Evolutionary conservation across 495 filamentous ascomycete genomes (phyloP), one percentile per base, ranked within the genome.

Genomic region (Penicillium canescens): DNA sequence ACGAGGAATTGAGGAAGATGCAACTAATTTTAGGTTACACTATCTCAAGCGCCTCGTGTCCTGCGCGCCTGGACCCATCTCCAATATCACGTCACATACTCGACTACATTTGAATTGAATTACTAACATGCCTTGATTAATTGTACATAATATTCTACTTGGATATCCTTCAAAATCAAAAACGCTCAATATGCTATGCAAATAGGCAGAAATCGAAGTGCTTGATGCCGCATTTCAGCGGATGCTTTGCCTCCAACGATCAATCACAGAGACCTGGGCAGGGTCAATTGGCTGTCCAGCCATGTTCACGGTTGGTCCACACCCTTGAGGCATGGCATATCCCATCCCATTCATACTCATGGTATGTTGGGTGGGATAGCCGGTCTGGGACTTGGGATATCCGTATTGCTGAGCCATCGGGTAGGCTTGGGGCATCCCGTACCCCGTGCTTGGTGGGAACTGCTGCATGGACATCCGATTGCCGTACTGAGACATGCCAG

Each of bases 201-300:
- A 41, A 42, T 43, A 23, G 46, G 50, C 18, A 49, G 13, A 52
- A 48, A 48, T 18, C 50, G 3, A 60, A 52, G 40, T 35, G 46
- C 24, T 12, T 46, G 6, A 33, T 38, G 23, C 16, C 38, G 46
- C 43, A 49, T 18, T 14, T 59, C 57, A 75, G 26, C 62, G 62
- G 42, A 97, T 82, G 59, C 90, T 89, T 72, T 90, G 85, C 61
- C 93, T 82, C 93, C 93, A 98, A 52, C 87, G 81, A 71, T 98
- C 91, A 61, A 98, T 91, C 73, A 89, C 82, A 47, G 89, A 89
- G 62, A 83, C 79, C 64, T 89, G 88, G 31, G 71, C 76, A n/a
- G 77, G 72, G 46, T 84, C 79, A 53, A 80, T 60, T 20, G 59
- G 55, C 31, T 68, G 61, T 38, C 60, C 57, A 8, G 69, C 60